Base-by-base conservation (phyloP, 2,329 filamentous ascomycete genomes). In the Sporothrix dimorphospora region DNA sequence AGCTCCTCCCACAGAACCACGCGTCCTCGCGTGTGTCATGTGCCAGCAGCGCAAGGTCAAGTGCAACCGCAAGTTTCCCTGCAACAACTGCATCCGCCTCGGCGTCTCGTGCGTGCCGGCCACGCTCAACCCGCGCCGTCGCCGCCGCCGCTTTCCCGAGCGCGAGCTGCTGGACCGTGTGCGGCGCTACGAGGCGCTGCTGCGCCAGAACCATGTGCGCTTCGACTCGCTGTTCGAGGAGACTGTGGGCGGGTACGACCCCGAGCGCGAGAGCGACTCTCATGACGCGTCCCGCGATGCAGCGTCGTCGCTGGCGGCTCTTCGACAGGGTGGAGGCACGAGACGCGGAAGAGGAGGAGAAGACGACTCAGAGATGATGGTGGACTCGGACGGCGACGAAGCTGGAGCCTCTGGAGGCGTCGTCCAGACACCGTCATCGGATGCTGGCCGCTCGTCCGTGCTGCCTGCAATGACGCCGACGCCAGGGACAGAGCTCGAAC, bases 21-120 rank as follows among this genome's bases (percentile, higher is more conserved):
- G 85, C 74, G 81, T 87, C 55, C 79, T 87, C 71, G 85, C 85
- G 21, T 88, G 86, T 75, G 85, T 86, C 49, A 80, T 88, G 53
- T 89, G 87, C 77, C 87, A 89, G 78, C 85, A 86, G 78, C 84
- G 87, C 76, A 89, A 89, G 80, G 88, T 89, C 78, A 88, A 88
- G 77, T 89, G 87, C 79, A 86, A 89, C 76, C 84, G 87, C 74
- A 85, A 83, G 65, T 87, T 84, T 38, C 87, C 87, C 12, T 89
- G 87, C 77, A 84, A 85, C 72, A 88, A 89, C 75, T 89, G 87
- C 75, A 80, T 63, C 11, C 68, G 69, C 21, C 12, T 51, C 5
- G 72, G 72, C 49, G 70, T 42, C 38, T 14, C n/a, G 16, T 74
- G 73, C 53, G 71, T 74, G 21, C 72, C 61, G 8, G 67, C 72